These are phyloP conservation scores for Dendrobium catenatum DNA, from an alignment of 106 monocot species.

Conservation along the genomic window DNA sequence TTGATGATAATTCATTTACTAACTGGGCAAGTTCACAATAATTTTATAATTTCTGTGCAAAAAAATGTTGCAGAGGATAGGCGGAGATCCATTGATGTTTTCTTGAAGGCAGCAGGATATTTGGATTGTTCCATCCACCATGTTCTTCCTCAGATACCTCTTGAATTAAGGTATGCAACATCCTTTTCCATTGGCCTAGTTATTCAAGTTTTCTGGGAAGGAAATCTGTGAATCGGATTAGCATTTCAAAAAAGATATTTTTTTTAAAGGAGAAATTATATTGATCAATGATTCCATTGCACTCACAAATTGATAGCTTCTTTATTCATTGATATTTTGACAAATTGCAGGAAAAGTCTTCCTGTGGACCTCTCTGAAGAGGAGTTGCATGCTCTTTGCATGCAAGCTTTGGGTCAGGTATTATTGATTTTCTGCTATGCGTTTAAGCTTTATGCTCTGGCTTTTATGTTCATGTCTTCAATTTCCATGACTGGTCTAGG, in stretches of 20 bases:
- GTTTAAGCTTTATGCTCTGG: background rate
- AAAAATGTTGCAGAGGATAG: constrained; percentile 38
- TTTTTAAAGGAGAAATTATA: background rate
- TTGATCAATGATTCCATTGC: background rate
- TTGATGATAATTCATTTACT: background rate
- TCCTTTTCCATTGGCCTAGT: background rate
- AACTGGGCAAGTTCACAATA: background rate
- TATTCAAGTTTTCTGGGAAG: background rate
- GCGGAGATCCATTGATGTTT: constrained; percentile 49
- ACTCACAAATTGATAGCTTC: background rate
- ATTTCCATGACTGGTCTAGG: background rate
- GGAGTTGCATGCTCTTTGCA: constrained; percentile 54
- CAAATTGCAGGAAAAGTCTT: constrained; percentile 45
- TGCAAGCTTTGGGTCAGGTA: constrained; percentile 91
- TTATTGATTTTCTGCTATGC: background rate
- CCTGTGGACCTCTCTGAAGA: constrained; percentile 66
- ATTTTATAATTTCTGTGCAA: background rate
- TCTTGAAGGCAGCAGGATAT: constrained; percentile 82
- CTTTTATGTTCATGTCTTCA: background rate
- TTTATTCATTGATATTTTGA: background rate
- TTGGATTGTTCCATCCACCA: constrained; percentile 61
- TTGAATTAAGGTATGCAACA: constrained; percentile 37
- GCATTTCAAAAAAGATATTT: background rate
- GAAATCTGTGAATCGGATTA: background rate
- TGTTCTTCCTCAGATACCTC: constrained; percentile 59